Base-by-base conservation (phyloP, 192 early-diverging fungal species). In the Oehlia diaphana region DNA sequence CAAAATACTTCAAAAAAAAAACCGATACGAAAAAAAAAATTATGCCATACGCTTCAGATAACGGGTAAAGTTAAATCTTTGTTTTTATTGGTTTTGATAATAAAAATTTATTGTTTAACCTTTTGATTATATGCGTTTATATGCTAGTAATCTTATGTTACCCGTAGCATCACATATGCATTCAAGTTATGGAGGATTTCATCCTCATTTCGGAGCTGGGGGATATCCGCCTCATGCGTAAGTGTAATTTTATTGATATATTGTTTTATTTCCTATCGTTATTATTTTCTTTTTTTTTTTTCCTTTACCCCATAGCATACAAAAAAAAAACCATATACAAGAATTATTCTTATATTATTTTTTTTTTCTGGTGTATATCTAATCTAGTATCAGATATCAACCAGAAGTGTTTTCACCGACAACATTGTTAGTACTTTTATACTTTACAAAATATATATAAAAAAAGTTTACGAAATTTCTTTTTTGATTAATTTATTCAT, bases 91-190 rank as follows among this genome's bases (percentile, higher is more conserved):
- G 35, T 37, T 37, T 37, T 37, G 2, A 37, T 2, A 37, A 37
- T 2, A 37, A 37, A 37, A 14, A 31, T 31, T 50, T 50, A 12
- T 13, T 50, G 10, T 50, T 12, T 10, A 14, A 50, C 49, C 10
- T 16, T 58, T 58, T 19, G 14, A 58, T 19, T 58, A 19, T 19
- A 58, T 19, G 13, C 13, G 2, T 53, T 3, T 7, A 58, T 70
- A 9, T 39, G 67, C 19, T 21, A 74, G 73, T 37, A 74, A 62
- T 44, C 23, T 74, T 19, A 74, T 74, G 47, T 61, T 74, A 37
- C 73, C 73, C 19, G 50, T 74, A 62, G 73, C 73, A 33, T 28
- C 73, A 74, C 73, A 74, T 61, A 61, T 74, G 73, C 73, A 74
- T 61, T 61, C 50, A 50, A 74, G 33, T 28, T 74, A 58, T 62